Percentiles rank a stretch among this genome's conserved stretches.
Evolutionary conservation across 768 basidiomycete genomes (phyloP).

Genomic region (Macrolepiota fuliginosa): DNA sequence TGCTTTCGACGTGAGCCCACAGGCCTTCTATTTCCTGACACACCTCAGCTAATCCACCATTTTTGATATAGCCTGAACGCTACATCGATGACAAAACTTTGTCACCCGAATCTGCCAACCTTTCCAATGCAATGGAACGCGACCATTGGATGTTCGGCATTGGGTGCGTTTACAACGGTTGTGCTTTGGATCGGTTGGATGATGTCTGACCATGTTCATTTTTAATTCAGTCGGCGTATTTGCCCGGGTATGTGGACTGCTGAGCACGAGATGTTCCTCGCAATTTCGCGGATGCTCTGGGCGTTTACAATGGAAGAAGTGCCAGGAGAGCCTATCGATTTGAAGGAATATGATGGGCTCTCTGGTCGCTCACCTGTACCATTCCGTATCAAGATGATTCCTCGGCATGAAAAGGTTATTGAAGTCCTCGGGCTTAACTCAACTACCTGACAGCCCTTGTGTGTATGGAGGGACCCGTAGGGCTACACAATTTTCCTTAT

Average conservation of each 20-base stretch:
- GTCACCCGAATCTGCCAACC: constrained; percentile 41
- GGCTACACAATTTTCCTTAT: too few relatives aligned
- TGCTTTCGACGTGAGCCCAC: constrained; percentile 24
- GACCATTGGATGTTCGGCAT: constrained; percentile 53
- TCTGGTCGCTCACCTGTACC: constrained; percentile 46
- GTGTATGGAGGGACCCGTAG: too few relatives aligned
- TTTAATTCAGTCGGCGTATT: constrained; percentile 28
- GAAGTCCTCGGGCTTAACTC: background rate
- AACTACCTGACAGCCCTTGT: too few relatives aligned
- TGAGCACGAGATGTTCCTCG: constrained; percentile 43
- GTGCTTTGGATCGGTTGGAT: background rate
- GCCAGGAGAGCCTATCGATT: constrained; percentile 40
- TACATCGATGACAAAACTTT: constrained; percentile 36
- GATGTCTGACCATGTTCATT: background rate
- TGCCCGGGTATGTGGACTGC: constrained; percentile 45
- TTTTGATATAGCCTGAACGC: constrained; percentile 34
- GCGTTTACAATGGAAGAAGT: constrained; percentile 40
- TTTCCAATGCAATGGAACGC: constrained; percentile 37
- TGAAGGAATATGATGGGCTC: constrained; percentile 45
- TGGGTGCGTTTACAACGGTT: constrained; percentile 30
- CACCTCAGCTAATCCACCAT: background rate
- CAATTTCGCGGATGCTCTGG: constrained; percentile 46
- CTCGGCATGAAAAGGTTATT: constrained; percentile 27
- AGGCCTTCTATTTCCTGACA: background rate
- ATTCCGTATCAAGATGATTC: constrained; percentile 32